phyloP scores from a whole-genome alignment of 1,139 yeast species.

The Petasospora fabianii region DNA sequence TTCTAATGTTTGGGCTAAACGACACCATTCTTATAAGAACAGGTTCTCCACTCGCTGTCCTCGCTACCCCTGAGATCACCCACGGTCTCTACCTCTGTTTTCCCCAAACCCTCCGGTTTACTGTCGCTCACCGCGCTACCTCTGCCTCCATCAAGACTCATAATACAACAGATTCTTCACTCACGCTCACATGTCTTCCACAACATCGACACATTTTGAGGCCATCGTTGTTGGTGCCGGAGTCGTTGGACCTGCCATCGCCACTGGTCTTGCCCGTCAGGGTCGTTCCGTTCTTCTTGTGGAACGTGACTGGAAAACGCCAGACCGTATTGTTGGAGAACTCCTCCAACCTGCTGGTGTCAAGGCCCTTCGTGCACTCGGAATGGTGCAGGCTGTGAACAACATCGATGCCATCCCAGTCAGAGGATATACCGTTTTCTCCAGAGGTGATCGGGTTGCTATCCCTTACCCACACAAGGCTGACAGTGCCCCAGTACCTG shows the following conservation, averaged over 20 bases:
- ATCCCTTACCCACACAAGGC: slow-evolving; percentile 72
- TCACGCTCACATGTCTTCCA: background rate
- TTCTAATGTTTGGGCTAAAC: too few species aligned
- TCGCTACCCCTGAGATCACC: background rate
- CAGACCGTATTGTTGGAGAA: slow-evolving; percentile 97
- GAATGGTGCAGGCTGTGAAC: slow-evolving; percentile 76
- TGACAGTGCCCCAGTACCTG: slow-evolving; percentile 41
- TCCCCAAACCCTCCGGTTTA: too few species aligned
- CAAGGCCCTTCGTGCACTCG: slow-evolving; percentile 73
- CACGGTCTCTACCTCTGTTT: too few species aligned
- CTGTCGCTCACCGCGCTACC: background rate
- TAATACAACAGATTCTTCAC: background rate
- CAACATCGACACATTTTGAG: slow-evolving; percentile 29
- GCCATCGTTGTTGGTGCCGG: slow-evolving; percentile 79
- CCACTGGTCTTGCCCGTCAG: slow-evolving; percentile 85
- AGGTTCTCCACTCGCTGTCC: background rate
- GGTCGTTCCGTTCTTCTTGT: slow-evolving; percentile 68
- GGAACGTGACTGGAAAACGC: slow-evolving; percentile 88
- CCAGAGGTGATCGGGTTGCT: slow-evolving; percentile 48
- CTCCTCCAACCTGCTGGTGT: slow-evolving; percentile 94
- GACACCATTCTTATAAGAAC: too few species aligned
- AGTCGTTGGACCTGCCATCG: slow-evolving; percentile 90
- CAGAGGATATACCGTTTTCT: slow-evolving; percentile 78
- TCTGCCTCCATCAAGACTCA: background rate
- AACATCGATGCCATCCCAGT: slow-evolving; percentile 77